Percentiles rank a stretch among this genome's conserved stretches.
Evolutionary conservation across 169 alveolate genomes (phyloP).

Genomic region (Babesia caballi): DNA sequence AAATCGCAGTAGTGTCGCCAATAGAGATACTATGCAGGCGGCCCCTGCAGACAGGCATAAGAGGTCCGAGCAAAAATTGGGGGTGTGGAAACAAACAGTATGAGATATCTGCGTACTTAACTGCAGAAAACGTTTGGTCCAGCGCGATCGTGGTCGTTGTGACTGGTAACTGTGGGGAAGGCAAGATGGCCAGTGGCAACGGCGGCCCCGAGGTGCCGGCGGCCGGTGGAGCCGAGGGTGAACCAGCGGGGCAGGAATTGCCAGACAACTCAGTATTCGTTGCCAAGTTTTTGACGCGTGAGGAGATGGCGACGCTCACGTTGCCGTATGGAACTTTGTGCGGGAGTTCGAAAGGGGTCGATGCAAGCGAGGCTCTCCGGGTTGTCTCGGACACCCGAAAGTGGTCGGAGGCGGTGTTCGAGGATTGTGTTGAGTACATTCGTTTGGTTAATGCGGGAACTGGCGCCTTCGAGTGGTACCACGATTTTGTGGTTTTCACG

Average conservation of each 20-base stretch:
- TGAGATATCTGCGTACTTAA: too few relatives aligned
- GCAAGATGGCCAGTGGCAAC: too few relatives aligned
- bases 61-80: too few relatives aligned
- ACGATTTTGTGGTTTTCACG: conserved; percentile 51
- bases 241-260: neutral
- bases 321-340: conserved; percentile 52
- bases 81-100: too few relatives aligned
- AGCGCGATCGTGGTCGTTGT: too few relatives aligned
- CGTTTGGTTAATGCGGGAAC: neutral
- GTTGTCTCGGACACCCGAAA: neutral
- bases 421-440: conserved; percentile 23
- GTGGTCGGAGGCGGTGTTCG: neutral
- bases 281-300: conserved; percentile 32
- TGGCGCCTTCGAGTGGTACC: conserved; percentile 34
- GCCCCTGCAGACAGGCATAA: too few relatives aligned
- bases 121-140: too few relatives aligned
- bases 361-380: neutral
- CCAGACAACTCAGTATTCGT: neutral
- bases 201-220: too few relatives aligned
- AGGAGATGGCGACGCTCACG: conserved; percentile 5
- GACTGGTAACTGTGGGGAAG: too few relatives aligned
- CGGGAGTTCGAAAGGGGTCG: neutral
- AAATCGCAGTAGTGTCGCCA: too few relatives aligned
- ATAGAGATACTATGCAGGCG: too few relatives aligned
- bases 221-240: neutral